phyloP scores from a whole-genome alignment of 225 moss, liverwort and hornwort genomes.

The Polytrichum formosum region DNA sequence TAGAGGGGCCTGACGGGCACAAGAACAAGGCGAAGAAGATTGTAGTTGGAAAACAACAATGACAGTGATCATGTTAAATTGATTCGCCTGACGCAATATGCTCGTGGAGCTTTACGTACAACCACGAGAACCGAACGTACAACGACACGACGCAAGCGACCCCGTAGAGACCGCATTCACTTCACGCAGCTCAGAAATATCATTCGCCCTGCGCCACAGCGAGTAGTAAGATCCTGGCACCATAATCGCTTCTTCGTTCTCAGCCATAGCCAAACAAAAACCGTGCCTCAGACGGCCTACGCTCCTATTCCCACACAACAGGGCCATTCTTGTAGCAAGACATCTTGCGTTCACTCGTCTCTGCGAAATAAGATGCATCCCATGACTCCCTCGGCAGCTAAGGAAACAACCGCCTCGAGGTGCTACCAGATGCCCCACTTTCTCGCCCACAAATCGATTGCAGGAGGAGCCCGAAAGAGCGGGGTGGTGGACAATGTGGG shows the following conservation, averaged over 20 bases:
- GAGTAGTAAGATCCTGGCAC: background rate
- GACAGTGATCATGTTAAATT: conserved; percentile 1
- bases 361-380: background rate
- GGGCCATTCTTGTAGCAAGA: background rate
- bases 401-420: background rate
- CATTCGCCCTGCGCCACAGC: conserved; percentile 4
- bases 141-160: conserved; percentile 2
- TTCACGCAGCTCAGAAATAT: background rate
- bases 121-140: background rate
- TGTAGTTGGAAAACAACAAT: background rate
- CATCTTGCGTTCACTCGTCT: background rate
- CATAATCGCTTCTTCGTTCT: background rate
- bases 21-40: background rate
- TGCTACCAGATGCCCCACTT: background rate
- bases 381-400: background rate
- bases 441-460: background rate
- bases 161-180: conserved; percentile 1
- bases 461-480: background rate
- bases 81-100: background rate
- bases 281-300: background rate
- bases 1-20: background rate
- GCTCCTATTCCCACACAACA: background rate
- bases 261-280: background rate
- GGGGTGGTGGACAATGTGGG: background rate
- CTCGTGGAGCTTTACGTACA: background rate